These are phyloP conservation scores for Cladorrhinum sp. DNA, from an alignment of 2,329 filamentous ascomycete species.

Conservation along the genomic window DNA sequence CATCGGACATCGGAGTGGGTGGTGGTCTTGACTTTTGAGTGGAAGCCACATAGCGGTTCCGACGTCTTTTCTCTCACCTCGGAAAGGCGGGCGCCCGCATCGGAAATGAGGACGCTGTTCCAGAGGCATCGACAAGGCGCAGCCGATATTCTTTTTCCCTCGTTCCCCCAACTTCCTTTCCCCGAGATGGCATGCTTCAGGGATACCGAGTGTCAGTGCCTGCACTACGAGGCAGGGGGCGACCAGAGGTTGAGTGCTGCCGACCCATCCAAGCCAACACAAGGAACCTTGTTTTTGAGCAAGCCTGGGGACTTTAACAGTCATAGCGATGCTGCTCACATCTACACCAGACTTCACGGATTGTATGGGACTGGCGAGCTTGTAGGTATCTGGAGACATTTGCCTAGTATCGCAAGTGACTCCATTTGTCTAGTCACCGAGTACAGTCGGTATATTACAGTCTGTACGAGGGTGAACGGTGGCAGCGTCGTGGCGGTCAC, in stretches of 20 bases:
- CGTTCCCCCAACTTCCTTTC: conserved; percentile 11
- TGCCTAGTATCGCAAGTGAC: neutral
- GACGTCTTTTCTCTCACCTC: conserved; percentile 16
- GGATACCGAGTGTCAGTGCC: conserved; percentile 13
- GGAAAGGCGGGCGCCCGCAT: conserved; percentile 16
- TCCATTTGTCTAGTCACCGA: conserved; percentile 18
- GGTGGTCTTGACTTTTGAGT: conserved; percentile 22
- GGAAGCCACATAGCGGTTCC: conserved; percentile 22
- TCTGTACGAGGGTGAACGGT: conserved; percentile 16
- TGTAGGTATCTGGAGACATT: conserved; percentile 12
- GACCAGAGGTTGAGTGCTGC: conserved; percentile 1
- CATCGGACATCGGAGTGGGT: neutral
- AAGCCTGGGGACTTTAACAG: neutral
- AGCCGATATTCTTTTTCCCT: conserved; percentile 18
- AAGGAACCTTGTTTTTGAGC: conserved; percentile 6
- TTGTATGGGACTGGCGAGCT: neutral
- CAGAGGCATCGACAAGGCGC: conserved; percentile 22
- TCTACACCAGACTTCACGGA: conserved; percentile 11
- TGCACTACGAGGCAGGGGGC: conserved; percentile 19
- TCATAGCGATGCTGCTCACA: conserved; percentile 2
- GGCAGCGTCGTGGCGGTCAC: conserved; percentile 12
- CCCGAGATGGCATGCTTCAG: conserved; percentile 25
- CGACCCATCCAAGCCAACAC: conserved; percentile 8
- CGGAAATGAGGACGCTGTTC: conserved; percentile 23
- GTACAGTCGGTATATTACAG: conserved; percentile 16